A percentile compares a stretch with the other conserved stretches of the same genome.
Conservation (phyloP, 345 rosid genomes). For the Acer yangbiense region DNA sequence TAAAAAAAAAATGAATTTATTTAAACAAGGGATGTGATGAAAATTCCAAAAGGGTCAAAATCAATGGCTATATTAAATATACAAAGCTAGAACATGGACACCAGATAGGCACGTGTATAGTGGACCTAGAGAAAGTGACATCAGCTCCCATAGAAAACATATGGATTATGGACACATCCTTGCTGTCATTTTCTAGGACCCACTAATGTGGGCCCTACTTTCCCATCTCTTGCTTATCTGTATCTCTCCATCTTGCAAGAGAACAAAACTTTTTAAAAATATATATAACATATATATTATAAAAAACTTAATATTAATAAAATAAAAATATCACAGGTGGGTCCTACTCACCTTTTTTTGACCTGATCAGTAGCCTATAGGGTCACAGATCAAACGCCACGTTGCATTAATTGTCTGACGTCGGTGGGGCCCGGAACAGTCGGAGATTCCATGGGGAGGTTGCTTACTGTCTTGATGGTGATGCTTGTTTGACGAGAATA, state of each 20-base stretch:
- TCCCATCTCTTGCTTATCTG: conserved; percentile 1
- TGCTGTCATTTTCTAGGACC: conserved; percentile 23
- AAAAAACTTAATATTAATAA: background rate
- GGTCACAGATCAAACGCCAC: conserved; percentile 26
- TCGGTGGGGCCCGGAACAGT: conserved; percentile 20
- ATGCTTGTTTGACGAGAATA: background rate
- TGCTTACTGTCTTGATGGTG: conserved; percentile 27
- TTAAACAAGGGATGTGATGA: too few relatives aligned
- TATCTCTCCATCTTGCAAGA: background rate
- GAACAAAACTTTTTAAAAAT: background rate
- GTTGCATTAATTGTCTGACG: conserved; percentile 20
- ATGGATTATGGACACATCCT: conserved; percentile 22
- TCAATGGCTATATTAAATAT: background rate
- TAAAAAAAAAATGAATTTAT: too few relatives aligned
- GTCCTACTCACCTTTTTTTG: conserved; percentile 11
- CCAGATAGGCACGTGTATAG: conserved; percentile 25
- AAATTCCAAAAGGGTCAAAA: background rate
- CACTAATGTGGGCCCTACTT: conserved; percentile 23
- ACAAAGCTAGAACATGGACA: conserved; percentile 13
- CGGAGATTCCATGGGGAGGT: conserved; percentile 21
- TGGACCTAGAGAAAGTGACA: conserved; percentile 19
- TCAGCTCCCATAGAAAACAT: conserved; percentile 10
- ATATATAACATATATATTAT: too few relatives aligned
- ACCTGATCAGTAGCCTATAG: conserved; percentile 19
- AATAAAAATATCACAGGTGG: conserved; percentile 15